A percentile compares a stretch with the other conserved stretches of the same genome.
phyloP scores from a whole-genome alignment of 208 protist genomes.

The Borovskyia barvae region DNA sequence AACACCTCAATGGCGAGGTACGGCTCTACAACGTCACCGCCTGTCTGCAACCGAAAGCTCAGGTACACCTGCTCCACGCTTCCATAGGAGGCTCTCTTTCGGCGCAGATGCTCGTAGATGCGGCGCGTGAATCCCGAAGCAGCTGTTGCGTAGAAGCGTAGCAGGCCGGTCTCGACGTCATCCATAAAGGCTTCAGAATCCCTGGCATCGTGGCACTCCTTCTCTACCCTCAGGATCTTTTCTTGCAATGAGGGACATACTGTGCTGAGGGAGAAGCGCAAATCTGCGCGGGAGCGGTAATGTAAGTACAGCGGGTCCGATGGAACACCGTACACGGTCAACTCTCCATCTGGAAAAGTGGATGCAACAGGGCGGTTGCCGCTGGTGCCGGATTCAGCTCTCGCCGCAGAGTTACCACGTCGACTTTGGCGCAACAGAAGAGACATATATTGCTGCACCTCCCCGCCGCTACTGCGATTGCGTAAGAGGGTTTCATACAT shows the following conservation, averaged over 20 bases:
- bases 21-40: neutral
- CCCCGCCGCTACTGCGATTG: conserved; percentile 3
- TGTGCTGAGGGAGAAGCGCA: conserved; percentile 36
- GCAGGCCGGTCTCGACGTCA: conserved; percentile 6
- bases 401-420: neutral
- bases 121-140: conserved; percentile 4
- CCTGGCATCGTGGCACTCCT: neutral
- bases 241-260: neutral
- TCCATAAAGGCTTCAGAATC: neutral
- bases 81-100: neutral
- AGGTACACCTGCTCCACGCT: conserved; percentile 10
- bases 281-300: conserved; percentile 41
- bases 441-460: conserved; percentile 35
- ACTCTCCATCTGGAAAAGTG: conserved; percentile 32
- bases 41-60: conserved; percentile 3
- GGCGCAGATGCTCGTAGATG: conserved; percentile 15
- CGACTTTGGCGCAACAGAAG: conserved; percentile 31
- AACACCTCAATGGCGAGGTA: conserved; percentile 24
- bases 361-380: neutral
- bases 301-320: conserved; percentile 40
- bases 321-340: conserved; percentile 36
- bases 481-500: conserved; percentile 20
- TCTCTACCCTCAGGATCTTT: neutral
- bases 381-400: too few species aligned
- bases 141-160: conserved; percentile 4